These are phyloP conservation scores for Maudiozyma bulderi DNA, from an alignment of 805 yeast species.

Conservation along the genomic window DNA sequence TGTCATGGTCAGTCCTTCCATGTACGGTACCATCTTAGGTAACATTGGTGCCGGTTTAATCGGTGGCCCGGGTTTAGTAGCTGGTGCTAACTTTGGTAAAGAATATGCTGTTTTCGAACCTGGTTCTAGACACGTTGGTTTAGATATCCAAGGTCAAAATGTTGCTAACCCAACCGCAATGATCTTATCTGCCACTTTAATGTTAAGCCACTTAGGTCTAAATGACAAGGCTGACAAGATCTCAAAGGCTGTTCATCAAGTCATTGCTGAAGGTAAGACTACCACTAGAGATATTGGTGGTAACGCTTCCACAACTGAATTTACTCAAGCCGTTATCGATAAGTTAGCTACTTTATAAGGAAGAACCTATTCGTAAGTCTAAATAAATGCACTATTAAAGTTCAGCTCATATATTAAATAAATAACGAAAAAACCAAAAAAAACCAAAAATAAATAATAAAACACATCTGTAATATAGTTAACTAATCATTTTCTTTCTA, in stretches of 20 bases:
- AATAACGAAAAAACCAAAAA: not conserved
- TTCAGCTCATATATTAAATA: too few species aligned
- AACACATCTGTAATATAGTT: too few species aligned
- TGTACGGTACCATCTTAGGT: slow-evolving; percentile 94
- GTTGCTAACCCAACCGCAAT: slow-evolving; percentile 97
- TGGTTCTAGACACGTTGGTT: slow-evolving; percentile 98
- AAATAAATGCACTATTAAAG: not conserved
- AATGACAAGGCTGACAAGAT: slow-evolving; percentile 77
- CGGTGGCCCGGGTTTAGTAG: slow-evolving; percentile 98
- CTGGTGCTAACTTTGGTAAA: slow-evolving; percentile 97
- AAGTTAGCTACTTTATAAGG: slow-evolving; percentile 36
- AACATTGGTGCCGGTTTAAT: slow-evolving; percentile 92
- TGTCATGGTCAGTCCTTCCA: slow-evolving; percentile 94
- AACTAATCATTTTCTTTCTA: too few species aligned
- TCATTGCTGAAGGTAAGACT: slow-evolving; percentile 76
- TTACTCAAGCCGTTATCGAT: slow-evolving; percentile 80
- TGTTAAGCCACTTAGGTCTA: slow-evolving; percentile 92
- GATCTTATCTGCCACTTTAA: slow-evolving; percentile 82
- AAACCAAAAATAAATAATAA: not conserved
- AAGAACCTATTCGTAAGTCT: too few species aligned
- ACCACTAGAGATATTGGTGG: slow-evolving; percentile 93
- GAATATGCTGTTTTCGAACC: slow-evolving; percentile 98
- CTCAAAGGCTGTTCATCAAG: slow-evolving; percentile 80
- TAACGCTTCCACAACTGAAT: slow-evolving; percentile 77
- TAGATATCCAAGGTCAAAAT: slow-evolving; percentile 89